Percentiles rank a stretch among this genome's conserved stretches.
Evolutionary conservation across 2,329 filamentous ascomycete genomes (phyloP).

Genomic region (Epichloe amarillans): DNA sequence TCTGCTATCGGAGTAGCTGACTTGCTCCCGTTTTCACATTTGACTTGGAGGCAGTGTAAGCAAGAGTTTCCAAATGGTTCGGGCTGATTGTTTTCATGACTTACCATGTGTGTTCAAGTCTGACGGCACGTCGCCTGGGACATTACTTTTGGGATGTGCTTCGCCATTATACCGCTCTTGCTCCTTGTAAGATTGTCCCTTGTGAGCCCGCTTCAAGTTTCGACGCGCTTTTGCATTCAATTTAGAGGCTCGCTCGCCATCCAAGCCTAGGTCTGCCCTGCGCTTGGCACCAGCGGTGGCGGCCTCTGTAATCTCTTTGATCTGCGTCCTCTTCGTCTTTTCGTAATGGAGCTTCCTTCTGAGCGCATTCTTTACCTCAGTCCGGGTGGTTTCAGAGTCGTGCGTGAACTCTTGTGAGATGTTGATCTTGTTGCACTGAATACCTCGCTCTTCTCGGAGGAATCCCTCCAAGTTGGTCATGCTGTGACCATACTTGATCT

Average conservation of each 20-base stretch:
- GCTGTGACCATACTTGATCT: conserved; percentile 45
- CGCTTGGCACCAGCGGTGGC: conserved; percentile 25
- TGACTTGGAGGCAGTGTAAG: conserved; percentile 21
- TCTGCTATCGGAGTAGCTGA: conserved; percentile 22
- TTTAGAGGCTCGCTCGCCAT: conserved; percentile 13
- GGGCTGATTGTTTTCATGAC: conserved; percentile 1
- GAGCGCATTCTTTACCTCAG: conserved; percentile 42
- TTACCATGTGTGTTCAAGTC: conserved; percentile 20
- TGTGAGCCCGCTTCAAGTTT: conserved; percentile 5
- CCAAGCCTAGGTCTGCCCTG: conserved; percentile 15
- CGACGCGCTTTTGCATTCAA: conserved; percentile 15
- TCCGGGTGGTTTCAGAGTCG: conserved; percentile 30
- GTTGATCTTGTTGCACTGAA: conserved; percentile 34
- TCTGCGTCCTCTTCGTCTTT: conserved; percentile 28
- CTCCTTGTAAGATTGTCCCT: conserved; percentile 1
- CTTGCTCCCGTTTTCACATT: conserved; percentile 30
- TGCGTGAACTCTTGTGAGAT: conserved; percentile 36
- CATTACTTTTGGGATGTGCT: conserved; percentile 14
- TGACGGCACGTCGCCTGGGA: conserved; percentile 8
- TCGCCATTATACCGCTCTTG: conserved; percentile 7
- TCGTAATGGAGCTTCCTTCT: conserved; percentile 54
- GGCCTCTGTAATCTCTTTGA: conserved; percentile 25
- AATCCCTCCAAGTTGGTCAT: conserved; percentile 54
- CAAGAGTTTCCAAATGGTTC: background rate
- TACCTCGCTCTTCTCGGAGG: conserved; percentile 46